These are phyloP conservation scores for Lobosporangium transversale DNA, from an alignment of 192 early-diverging fungal species.

Conservation along the genomic window DNA sequence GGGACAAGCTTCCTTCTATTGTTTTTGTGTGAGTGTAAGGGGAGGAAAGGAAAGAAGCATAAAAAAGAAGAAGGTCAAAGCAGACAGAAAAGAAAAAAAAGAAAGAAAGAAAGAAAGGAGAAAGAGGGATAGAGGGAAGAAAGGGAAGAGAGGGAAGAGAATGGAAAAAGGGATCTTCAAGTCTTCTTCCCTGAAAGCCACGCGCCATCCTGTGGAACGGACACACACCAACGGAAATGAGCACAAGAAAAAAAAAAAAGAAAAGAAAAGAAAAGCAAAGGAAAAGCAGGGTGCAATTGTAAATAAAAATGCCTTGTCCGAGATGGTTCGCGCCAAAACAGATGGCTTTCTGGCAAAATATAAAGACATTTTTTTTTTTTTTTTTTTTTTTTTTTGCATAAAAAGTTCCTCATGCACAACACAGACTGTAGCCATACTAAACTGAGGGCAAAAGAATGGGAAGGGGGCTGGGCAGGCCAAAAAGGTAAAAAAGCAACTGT, in stretches of 20 bases:
- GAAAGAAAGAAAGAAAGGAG: not conserved
- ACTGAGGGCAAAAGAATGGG: too few relatives aligned
- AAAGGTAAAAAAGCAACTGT: too few relatives aligned
- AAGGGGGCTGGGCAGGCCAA: too few relatives aligned
- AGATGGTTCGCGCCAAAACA: conserved; percentile 3
- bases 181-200: conserved; percentile 10
- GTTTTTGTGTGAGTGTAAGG: not conserved
- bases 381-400: not conserved
- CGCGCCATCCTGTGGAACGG: conserved; percentile 25
- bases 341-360: not conserved
- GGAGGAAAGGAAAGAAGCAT: not conserved
- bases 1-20: not conserved
- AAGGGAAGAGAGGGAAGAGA: not conserved
- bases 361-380: not conserved
- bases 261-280: conserved; percentile 3
- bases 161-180: not conserved
- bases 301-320: too few relatives aligned
- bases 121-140: not conserved
- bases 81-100: not conserved
- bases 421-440: too few relatives aligned
- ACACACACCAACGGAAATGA: conserved; percentile 4
- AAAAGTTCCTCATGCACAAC: too few relatives aligned
- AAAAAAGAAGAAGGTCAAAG: conserved; percentile 3
- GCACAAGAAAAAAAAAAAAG: conserved; percentile 5
- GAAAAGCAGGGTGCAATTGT: too few relatives aligned